Percentiles rank a stretch among this genome's conserved stretches.
Evolutionary conservation across 352 stramenopile genomes (phyloP).

Genomic region (Phytopythium aichiense): DNA sequence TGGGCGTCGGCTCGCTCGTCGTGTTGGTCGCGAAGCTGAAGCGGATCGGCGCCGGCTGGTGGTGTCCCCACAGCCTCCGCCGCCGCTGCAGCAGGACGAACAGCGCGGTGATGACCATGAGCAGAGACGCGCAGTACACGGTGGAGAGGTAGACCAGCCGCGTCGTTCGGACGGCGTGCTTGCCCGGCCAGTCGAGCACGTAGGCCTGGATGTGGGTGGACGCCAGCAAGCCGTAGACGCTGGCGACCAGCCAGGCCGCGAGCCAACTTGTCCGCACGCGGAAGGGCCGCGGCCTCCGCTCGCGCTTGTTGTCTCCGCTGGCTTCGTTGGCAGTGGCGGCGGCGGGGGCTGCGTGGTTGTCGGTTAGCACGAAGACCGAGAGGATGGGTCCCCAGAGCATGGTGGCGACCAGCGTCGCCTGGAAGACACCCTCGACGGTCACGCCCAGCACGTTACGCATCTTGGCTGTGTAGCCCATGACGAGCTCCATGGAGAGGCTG

Average conservation of each 20-base stretch:
- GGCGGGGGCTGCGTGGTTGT: neutral
- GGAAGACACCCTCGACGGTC: conserved; percentile 30
- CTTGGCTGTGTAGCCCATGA: conserved; percentile 33
- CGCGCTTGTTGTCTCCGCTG: neutral
- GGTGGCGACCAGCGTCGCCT: conserved; percentile 36
- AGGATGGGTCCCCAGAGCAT: conserved; percentile 50
- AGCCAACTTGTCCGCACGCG: conserved; percentile 44
- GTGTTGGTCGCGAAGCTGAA: conserved; percentile 5
- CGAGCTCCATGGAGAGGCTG: conserved; percentile 50
- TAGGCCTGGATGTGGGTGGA: conserved; percentile 31
- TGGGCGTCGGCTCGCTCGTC: conserved; percentile 8
- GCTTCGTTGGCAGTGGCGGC: neutral
- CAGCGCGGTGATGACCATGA: conserved; percentile 27
- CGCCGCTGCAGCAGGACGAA: conserved; percentile 27
- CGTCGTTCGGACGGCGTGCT: conserved; percentile 3
- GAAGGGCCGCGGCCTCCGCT: conserved; percentile 14
- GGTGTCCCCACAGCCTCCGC: neutral
- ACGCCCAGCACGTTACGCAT: conserved; percentile 36
- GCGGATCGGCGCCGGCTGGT: neutral
- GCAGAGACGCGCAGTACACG: conserved; percentile 27
- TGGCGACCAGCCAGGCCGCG: conserved; percentile 37
- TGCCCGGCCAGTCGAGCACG: conserved; percentile 15
- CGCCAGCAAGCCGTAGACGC: conserved; percentile 28
- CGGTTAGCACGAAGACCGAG: conserved; percentile 35
- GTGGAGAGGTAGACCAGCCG: conserved; percentile 28